Percentiles rank a stretch among this genome's conserved stretches.
phyloP scores from a whole-genome alignment of 805 yeast species.

The Zygosaccharomyces siamensis region DNA sequence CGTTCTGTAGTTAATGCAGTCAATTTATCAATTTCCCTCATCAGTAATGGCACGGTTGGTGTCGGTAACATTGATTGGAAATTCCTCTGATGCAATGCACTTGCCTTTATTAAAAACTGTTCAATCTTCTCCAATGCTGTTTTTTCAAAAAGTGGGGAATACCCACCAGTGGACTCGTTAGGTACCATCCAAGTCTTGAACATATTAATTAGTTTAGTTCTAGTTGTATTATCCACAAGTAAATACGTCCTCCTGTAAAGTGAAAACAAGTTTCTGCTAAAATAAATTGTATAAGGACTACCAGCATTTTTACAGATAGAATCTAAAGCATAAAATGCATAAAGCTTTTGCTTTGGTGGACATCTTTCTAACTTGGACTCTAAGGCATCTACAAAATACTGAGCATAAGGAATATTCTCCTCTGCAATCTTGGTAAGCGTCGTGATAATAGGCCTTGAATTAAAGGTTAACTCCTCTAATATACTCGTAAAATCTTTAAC shows the following conservation, averaged over 20 bases:
- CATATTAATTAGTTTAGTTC: conserved; percentile 68
- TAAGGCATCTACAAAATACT: conserved; percentile 69
- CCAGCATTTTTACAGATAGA: conserved; percentile 91
- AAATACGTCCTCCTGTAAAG: conserved; percentile 73
- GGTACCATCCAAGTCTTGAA: conserved; percentile 86
- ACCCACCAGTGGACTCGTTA: conserved; percentile 34
- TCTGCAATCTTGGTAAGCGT: conserved; percentile 80
- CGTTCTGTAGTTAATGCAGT: conserved; percentile 35
- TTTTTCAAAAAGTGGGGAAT: conserved; percentile 61
- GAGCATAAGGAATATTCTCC: conserved; percentile 75
- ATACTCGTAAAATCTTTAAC: conserved; percentile 63
- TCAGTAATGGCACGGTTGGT: conserved; percentile 32
- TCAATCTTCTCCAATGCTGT: conserved; percentile 71
- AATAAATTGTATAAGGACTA: conserved; percentile 81
- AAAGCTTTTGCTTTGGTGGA: conserved; percentile 79
- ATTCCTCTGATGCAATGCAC: conserved; percentile 41
- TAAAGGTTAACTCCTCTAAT: conserved; percentile 73
- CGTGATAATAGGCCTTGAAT: conserved; percentile 85
- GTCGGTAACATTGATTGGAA: conserved; percentile 28
- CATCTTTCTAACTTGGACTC: conserved; percentile 70
- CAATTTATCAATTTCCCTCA: conserved; percentile 36
- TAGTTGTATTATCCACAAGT: conserved; percentile 68
- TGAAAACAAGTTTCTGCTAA: conserved; percentile 54
- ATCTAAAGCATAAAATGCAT: conserved; percentile 77
- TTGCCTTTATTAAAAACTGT: conserved; percentile 59